phyloP scores from a whole-genome alignment of 139 green algal genomes.

The Zygnema circumcarinatum region DNA sequence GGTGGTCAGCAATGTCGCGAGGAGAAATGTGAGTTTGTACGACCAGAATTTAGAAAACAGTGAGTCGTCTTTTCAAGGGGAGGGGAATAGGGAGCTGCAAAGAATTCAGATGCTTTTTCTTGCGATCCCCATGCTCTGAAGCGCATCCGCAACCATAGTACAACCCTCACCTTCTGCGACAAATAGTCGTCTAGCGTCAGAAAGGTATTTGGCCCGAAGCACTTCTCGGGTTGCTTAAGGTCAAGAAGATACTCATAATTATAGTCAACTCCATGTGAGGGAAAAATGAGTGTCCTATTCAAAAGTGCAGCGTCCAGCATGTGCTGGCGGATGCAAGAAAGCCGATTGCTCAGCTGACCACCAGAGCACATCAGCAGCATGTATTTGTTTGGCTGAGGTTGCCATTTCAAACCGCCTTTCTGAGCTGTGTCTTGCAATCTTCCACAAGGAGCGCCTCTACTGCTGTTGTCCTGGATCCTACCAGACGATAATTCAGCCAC shows the following conservation, averaged over 20 bases:
- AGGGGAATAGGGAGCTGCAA: neutral
- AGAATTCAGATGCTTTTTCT: no score
- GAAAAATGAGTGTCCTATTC: conserved; percentile 52
- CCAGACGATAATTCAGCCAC: no score
- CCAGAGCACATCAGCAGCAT: conserved; percentile 47
- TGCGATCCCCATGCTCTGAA: no score
- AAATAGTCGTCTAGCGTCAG: conserved; percentile 34
- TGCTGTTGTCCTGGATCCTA: no score
- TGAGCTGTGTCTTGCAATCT: conserved; percentile 17
- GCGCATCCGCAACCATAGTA: no score
- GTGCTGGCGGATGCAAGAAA: conserved; percentile 44
- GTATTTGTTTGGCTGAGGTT: conserved; percentile 1
- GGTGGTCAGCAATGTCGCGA: neutral
- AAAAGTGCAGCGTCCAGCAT: conserved; percentile 48
- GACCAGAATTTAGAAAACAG: neutral
- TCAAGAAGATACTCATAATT: conserved; percentile 46
- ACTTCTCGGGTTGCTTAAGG: conserved; percentile 7
- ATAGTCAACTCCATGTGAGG: conserved; percentile 43
- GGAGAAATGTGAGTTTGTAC: neutral
- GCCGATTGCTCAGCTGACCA: conserved; percentile 47
- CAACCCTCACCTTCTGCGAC: neutral
- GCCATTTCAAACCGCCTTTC: conserved; percentile 14
- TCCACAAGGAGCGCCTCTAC: neutral
- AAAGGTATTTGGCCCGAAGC: conserved; percentile 29
- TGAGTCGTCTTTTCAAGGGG: neutral